These are phyloP conservation scores for Purshia tridentata DNA, from an alignment of 306 rosid species.

Conservation along the genomic window DNA sequence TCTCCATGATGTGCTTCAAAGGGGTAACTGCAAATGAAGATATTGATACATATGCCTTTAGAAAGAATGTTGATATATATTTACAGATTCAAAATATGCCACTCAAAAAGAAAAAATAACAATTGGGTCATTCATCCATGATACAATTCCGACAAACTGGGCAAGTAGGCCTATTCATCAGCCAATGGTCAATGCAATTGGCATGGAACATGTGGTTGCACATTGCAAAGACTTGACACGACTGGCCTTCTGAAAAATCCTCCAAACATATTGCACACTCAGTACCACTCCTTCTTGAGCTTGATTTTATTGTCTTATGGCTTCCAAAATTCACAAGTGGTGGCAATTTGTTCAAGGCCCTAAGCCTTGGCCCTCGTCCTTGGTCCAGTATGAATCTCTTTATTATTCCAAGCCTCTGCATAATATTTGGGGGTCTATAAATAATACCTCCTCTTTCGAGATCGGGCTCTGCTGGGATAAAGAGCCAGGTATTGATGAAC, in stretches of 20 bases:
- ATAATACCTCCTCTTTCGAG: slow-evolving; percentile 12
- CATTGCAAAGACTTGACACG: slow-evolving; percentile 51
- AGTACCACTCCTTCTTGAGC: neutral
- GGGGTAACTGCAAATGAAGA: too few species aligned
- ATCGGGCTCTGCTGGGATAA: slow-evolving; percentile 3
- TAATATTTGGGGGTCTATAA: neutral
- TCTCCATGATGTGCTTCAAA: too few species aligned
- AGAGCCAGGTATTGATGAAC: slow-evolving; percentile 28
- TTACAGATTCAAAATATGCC: too few species aligned
- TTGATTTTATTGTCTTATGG: slow-evolving; percentile 11
- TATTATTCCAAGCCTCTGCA: slow-evolving; percentile 16
- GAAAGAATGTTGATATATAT: too few species aligned
- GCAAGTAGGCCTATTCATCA: slow-evolving; percentile 46
- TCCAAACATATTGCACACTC: slow-evolving; percentile 66
- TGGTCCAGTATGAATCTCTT: slow-evolving; percentile 16
- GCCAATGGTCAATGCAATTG: slow-evolving; percentile 53
- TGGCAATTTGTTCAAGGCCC: slow-evolving; percentile 49
- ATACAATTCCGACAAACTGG: slow-evolving; percentile 34
- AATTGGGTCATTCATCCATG: slow-evolving; percentile 1
- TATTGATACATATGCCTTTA: too few species aligned
- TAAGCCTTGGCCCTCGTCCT: slow-evolving; percentile 37
- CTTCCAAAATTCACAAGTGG: slow-evolving; percentile 43
- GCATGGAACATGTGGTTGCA: slow-evolving; percentile 65
- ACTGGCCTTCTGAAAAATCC: slow-evolving; percentile 42
- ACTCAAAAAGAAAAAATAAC: neutral